These are phyloP conservation scores for Pleurotus ostreatus DNA, from an alignment of 768 basidiomycete genomes.

Conservation along the genomic window DNA sequence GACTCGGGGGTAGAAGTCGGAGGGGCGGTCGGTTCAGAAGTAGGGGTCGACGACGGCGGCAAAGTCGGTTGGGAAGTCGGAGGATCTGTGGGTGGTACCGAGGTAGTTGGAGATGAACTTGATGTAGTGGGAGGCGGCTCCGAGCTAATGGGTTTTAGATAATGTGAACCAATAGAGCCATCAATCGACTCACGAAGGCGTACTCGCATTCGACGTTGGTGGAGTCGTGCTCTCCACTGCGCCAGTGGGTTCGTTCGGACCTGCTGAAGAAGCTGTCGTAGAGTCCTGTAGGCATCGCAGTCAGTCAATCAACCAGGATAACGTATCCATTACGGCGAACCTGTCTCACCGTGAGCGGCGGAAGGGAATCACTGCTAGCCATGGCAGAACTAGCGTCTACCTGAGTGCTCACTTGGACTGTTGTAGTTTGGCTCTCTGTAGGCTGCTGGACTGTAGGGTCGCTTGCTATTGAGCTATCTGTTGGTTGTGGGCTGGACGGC, in stretches of 20 bases:
- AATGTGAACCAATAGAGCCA: neutral
- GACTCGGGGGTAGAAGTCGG: neutral
- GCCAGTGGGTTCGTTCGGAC: neutral
- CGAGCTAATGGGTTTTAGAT: neutral
- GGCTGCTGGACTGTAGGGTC: neutral
- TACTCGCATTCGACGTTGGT: neutral
- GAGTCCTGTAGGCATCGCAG: neutral
- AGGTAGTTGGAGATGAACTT: neutral
- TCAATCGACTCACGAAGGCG: neutral
- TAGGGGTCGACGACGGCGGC: neutral
- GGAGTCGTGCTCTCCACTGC: neutral
- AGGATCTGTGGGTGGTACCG: neutral
- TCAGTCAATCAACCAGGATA: neutral
- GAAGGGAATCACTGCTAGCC: neutral
- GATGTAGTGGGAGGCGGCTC: neutral
- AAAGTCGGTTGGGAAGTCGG: neutral
- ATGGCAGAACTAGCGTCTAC: neutral
- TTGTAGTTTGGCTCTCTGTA: neutral
- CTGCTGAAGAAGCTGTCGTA: neutral
- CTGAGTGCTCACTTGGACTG: neutral
- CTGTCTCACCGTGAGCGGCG: constrained; percentile 6
- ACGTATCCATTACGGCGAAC: neutral
- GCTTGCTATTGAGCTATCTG: neutral
- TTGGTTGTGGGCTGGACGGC: neutral
- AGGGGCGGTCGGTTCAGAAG: neutral